Percentiles rank a stretch among this genome's conserved stretches.
phyloP scores from a whole-genome alignment of 768 basidiomycete genomes.

The Hebeloma cylindrosporum region DNA sequence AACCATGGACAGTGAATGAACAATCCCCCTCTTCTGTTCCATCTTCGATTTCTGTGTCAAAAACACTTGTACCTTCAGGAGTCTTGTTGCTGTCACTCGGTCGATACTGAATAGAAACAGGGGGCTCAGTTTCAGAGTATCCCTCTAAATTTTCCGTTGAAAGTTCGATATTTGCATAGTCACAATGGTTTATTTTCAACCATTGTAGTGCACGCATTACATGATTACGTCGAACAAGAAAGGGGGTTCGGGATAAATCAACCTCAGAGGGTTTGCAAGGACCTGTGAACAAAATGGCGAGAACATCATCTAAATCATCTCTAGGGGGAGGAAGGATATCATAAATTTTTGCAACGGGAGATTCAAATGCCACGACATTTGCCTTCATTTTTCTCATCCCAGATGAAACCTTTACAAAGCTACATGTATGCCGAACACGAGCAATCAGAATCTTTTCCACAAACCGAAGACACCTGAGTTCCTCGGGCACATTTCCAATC shows the following conservation, averaged over 20 bases:
- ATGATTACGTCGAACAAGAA: not conserved
- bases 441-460: conserved; percentile 29
- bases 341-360: conserved; percentile 25
- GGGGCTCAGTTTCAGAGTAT: conserved; percentile 23
- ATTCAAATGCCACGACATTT: conserved; percentile 23
- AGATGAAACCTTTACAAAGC: conserved; percentile 22
- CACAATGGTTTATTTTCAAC: conserved; percentile 3
- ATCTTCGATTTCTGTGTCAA: conserved; percentile 17
- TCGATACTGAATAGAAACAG: conserved; percentile 14
- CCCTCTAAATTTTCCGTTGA: conserved; percentile 18
- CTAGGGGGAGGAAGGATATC: conserved; percentile 23
- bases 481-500: conserved; percentile 13
- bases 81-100: conserved; percentile 1
- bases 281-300: conserved; percentile 38
- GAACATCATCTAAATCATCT: conserved; percentile 32
- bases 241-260: conserved; percentile 27
- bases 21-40: conserved; percentile 30
- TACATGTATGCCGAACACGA: conserved; percentile 22
- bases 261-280: conserved; percentile 26
- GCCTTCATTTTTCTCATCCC: conserved; percentile 28
- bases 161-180: conserved; percentile 25
- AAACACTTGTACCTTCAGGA: conserved; percentile 3
- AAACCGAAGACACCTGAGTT: conserved; percentile 13
- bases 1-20: conserved; percentile 38
- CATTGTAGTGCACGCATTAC: not conserved